Conservation (phyloP, 1,284 basidiomycete genomes). For the Papiliotrema laurentii region DNA sequence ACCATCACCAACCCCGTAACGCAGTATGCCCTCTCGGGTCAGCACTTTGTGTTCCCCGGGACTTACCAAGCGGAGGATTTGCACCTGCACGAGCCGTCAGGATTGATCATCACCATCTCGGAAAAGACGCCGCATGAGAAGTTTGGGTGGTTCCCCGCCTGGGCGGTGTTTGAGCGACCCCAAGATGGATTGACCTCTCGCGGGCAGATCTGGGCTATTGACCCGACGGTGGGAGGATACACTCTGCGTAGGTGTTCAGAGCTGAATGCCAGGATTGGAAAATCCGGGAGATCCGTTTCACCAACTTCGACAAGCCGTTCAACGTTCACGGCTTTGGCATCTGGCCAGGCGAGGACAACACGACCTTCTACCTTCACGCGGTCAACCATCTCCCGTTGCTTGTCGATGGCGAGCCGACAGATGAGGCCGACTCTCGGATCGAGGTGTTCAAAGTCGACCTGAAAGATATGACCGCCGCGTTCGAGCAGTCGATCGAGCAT, state of each 20-base stretch:
- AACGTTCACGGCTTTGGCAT: slow-evolving; percentile 37
- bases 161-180: slow-evolving; percentile 11
- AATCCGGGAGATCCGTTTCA: slow-evolving; percentile 12
- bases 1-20: background rate
- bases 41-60: background rate
- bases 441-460: slow-evolving; percentile 33
- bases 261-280: slow-evolving; percentile 17
- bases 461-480: slow-evolving; percentile 8
- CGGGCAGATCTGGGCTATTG: slow-evolving; percentile 21
- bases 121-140: slow-evolving; percentile 6
- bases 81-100: slow-evolving; percentile 7
- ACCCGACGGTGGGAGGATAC: slow-evolving; percentile 24
- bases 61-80: slow-evolving; percentile 17
- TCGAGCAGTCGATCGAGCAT: slow-evolving; percentile 22
- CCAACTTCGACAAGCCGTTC: slow-evolving; percentile 19
- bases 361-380: slow-evolving; percentile 29
- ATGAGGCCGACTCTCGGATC: slow-evolving; percentile 19
- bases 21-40: background rate
- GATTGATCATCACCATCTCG: slow-evolving; percentile 12
- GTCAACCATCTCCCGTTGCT: slow-evolving; percentile 23
- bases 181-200: slow-evolving; percentile 3
- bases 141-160: slow-evolving; percentile 27
- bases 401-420: background rate
- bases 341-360: slow-evolving; percentile 14
- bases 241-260: background rate